phyloP scores from a whole-genome alignment of 495 filamentous ascomycete genomes.

The Penicillium herquei region DNA sequence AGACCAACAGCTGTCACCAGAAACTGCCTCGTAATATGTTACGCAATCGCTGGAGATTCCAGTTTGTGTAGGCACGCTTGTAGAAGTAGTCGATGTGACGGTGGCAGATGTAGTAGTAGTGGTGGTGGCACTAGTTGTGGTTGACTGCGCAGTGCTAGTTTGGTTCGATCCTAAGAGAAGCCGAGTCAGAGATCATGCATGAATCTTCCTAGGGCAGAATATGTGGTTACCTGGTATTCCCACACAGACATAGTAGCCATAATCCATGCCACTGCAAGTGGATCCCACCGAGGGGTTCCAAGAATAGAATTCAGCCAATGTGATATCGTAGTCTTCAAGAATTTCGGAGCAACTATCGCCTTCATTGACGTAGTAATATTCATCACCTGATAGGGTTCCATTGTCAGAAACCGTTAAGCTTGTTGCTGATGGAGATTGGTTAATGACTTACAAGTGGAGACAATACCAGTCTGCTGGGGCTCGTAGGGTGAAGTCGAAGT shows the following conservation, averaged over 20 bases:
- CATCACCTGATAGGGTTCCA: no score
- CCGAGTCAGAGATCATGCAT: neutral
- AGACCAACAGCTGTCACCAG: neutral
- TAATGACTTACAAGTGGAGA: neutral
- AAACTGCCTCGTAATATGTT: neutral
- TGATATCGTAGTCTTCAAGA: neutral
- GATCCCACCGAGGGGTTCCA: neutral
- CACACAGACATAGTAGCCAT: neutral
- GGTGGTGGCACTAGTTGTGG: neutral
- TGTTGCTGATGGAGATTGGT: no score
- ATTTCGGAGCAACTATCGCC: neutral
- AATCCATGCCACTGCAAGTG: neutral
- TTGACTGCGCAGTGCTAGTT: no score
- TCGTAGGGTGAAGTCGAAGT: no score
- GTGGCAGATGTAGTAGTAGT: neutral
- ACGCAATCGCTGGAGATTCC: neutral
- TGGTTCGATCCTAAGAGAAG: no score
- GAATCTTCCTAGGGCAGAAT: neutral
- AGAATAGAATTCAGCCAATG: neutral
- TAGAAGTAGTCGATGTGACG: neutral
- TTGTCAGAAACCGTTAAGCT: no score
- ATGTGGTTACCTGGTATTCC: neutral
- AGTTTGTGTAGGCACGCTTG: neutral
- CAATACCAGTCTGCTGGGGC: neutral
- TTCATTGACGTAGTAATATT: neutral